Percentiles rank a stretch among this genome's conserved stretches.
These are phyloP conservation scores for Fomitopsis serialis DNA, from an alignment of 768 basidiomycete species.

Conservation along the genomic window DNA sequence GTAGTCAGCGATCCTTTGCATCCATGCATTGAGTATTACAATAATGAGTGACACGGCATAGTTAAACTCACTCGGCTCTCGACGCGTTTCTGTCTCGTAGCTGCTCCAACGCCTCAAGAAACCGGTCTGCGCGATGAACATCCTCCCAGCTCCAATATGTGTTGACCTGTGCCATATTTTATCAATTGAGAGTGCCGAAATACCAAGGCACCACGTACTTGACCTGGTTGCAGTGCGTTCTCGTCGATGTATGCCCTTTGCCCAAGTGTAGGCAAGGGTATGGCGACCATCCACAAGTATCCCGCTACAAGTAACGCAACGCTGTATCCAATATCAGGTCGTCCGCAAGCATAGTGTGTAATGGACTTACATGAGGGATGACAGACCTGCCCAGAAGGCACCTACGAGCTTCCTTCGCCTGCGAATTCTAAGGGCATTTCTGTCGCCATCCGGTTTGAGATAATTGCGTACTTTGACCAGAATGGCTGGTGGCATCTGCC, in stretches of 20 bases:
- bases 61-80: conserved; percentile 57
- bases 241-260: conserved; percentile 84
- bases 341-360: neutral
- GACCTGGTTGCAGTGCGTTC: conserved; percentile 90
- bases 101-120: conserved; percentile 63
- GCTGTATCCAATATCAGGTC: conserved; percentile 30
- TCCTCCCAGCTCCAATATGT: conserved; percentile 91
- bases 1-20: conserved; percentile 56
- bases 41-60: neutral
- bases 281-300: conserved; percentile 76
- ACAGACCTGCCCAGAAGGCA: conserved; percentile 28
- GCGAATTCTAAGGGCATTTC: conserved; percentile 35
- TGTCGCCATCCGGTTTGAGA: conserved; percentile 9
- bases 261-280: conserved; percentile 65
- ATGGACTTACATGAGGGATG: conserved; percentile 19
- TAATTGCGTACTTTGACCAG: conserved; percentile 1
- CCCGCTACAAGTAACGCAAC: conserved; percentile 54
- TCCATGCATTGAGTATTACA: conserved; percentile 1
- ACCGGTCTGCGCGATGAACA: conserved; percentile 81
- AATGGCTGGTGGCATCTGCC: neutral
- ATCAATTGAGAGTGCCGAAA: neutral
- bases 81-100: conserved; percentile 60
- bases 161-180: conserved; percentile 54
- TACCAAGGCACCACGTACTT: conserved; percentile 42
- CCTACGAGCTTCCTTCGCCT: conserved; percentile 35